Evolutionary conservation across 331 rosid species (phyloP), one percentile per base, ranked within the genome.

Genomic region (Rhamnella rubrinervis): DNA sequence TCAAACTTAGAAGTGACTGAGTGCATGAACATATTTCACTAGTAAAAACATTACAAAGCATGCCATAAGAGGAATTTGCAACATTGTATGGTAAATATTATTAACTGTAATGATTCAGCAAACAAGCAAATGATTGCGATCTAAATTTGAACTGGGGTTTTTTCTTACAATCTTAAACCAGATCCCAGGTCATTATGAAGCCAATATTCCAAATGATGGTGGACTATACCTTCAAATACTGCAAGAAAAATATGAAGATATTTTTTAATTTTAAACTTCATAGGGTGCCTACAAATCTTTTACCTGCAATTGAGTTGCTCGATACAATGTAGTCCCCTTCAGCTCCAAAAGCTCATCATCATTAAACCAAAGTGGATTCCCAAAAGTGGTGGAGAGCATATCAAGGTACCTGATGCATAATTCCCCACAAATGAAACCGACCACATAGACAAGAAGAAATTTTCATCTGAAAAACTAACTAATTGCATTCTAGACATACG

Each of bases 231-330:
- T 44, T 44, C 49, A 44, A 7, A 40, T 40, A 44, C 49, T 40
- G 16, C 49, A 44, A 8, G 49, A 44, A 44, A 44, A 44, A 44
- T 31, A 44, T 44, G 14, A 44, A 11, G 4, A 14, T 1, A 7
- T 7, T 9, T 44, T 44, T 44, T 8, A 7, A 44, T 15, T 44
- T 44, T 44, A 44, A 44, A 9, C 49, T 44, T 44, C 49, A 44
- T 44, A 14, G 16, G 16, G 11, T 67, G 63, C 50, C 62, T 70
- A 51, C 41, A 69, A 72, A 66, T 15, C 63, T 68, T 71, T 65
- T 70, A 91, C 98, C 95, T 91, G 96, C 80, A 95, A 71, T 52
- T 87, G 91, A 61, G 95, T 95, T 70, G 97, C 98, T 67, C 86
- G 89, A 71, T 85, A 78, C 70, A 91, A 77, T 11, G 93, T 49